phyloP scores from a whole-genome alignment of 1,139 yeast species.

The Scheffersomyces stambukii region DNA sequence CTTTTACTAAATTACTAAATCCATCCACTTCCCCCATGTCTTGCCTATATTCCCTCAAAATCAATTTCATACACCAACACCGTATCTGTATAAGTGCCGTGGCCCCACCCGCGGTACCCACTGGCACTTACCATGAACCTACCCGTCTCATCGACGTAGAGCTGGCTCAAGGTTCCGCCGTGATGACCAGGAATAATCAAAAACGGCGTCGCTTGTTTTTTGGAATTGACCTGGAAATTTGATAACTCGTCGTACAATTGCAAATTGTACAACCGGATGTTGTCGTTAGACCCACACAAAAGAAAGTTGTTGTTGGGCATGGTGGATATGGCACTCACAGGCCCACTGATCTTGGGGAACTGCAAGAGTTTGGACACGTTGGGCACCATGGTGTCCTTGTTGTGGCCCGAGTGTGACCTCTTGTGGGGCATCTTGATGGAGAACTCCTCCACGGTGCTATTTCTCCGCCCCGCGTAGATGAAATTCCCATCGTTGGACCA shows the following conservation, averaged over 20 bases:
- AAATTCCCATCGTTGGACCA: slow-evolving; percentile 86
- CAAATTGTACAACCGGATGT: slow-evolving; percentile 79
- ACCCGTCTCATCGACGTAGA: slow-evolving; percentile 80
- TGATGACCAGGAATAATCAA: slow-evolving; percentile 63
- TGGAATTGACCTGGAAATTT: slow-evolving; percentile 17
- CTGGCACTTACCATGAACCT: slow-evolving; percentile 86
- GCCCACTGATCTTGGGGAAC: slow-evolving; percentile 88
- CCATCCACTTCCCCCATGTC: too few species aligned
- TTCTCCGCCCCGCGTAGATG: slow-evolving; percentile 83
- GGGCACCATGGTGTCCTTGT: slow-evolving; percentile 27
- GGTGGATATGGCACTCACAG: slow-evolving; percentile 76
- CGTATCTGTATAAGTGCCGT: slow-evolving; percentile 72
- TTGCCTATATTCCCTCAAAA: slow-evolving; percentile 16
- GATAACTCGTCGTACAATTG: slow-evolving; percentile 44
- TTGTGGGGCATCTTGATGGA: slow-evolving; percentile 61
- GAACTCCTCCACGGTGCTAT: slow-evolving; percentile 82
- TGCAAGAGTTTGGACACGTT: slow-evolving; percentile 57
- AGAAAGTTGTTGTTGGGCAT: slow-evolving; percentile 79
- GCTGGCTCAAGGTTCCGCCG: slow-evolving; percentile 53
- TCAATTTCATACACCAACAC: slow-evolving; percentile 77
- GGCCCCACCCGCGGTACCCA: slow-evolving; percentile 94
- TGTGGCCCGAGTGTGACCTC: slow-evolving; percentile 14
- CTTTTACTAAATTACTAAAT: too few species aligned
- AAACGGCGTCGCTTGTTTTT: slow-evolving; percentile 49
- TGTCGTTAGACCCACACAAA: slow-evolving; percentile 86